Percentiles rank a stretch among this genome's conserved stretches.
These are phyloP conservation scores for Vitis rupestris DNA, from an alignment of 164 flowering plant genomes.

Conservation along the genomic window DNA sequence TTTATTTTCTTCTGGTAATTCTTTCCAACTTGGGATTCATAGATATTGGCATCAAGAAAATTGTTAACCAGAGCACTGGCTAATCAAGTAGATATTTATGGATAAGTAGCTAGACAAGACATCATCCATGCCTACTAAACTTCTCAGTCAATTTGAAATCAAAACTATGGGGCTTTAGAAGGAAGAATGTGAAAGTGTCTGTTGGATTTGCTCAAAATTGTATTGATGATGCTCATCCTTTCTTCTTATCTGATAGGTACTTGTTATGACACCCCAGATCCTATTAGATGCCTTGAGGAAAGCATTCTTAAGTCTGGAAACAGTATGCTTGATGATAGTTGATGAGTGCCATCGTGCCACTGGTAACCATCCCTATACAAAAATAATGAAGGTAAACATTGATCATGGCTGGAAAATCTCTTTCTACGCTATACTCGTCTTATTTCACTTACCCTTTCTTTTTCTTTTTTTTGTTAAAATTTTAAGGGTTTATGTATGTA, in stretches of 20 bases:
- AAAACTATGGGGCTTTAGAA: neutral
- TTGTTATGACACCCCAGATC: constrained; percentile 93
- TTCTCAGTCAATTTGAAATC: neutral
- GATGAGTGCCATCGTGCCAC: constrained; percentile 87
- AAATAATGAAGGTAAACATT: constrained; percentile 75
- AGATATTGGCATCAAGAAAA: too few species aligned
- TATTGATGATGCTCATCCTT: neutral
- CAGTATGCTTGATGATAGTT: constrained; percentile 55
- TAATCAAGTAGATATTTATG: neutral
- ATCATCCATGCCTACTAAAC: neutral
- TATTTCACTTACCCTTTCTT: neutral
- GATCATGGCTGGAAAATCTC: neutral
- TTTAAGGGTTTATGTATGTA: too few species aligned
- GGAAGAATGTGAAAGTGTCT: neutral
- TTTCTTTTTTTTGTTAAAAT: neutral
- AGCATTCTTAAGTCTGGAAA: constrained; percentile 56
- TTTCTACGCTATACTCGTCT: neutral
- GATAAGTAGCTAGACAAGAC: neutral
- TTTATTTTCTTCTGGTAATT: too few species aligned
- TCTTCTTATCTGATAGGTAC: constrained; percentile 44
- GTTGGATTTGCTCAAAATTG: neutral
- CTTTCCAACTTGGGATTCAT: too few species aligned
- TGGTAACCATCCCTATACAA: constrained; percentile 82
- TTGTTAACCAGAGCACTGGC: neutral
- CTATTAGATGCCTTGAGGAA: constrained; percentile 80